These are phyloP conservation scores for Pholiota molesta DNA, from an alignment of 768 basidiomycete species.

Conservation along the genomic window DNA sequence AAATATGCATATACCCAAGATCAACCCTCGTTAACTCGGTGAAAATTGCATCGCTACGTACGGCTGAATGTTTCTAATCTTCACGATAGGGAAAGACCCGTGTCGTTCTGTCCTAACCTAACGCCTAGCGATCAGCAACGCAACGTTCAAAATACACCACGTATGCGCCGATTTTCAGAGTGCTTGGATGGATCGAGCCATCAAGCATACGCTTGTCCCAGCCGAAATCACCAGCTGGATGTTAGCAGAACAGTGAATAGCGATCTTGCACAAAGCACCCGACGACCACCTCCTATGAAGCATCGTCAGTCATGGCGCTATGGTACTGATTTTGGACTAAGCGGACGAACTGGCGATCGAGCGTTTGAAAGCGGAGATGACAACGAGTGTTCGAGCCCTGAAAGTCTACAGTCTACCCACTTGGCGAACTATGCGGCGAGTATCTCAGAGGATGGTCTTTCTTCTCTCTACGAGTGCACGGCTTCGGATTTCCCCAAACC, in stretches of 20 bases:
- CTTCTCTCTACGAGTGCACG: slow-evolving; percentile 34
- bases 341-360: slow-evolving; percentile 1
- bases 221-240: background rate
- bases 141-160: background rate
- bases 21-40: background rate
- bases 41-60: background rate
- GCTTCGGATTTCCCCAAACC: slow-evolving; percentile 45
- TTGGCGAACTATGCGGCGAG: slow-evolving; percentile 3
- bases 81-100: slow-evolving; percentile 2
- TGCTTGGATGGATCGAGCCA: background rate
- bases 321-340: slow-evolving; percentile 10
- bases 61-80: background rate
- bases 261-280: background rate
- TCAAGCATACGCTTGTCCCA: background rate
- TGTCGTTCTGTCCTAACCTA: background rate
- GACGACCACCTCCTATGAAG: background rate
- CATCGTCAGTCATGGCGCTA: slow-evolving; percentile 1
- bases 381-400: background rate
- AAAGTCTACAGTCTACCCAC: background rate
- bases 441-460: slow-evolving; percentile 34
- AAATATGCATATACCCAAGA: background rate
- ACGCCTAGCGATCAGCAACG: background rate
- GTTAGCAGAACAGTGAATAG: background rate
- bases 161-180: slow-evolving; percentile 6
- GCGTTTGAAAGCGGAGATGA: background rate